Evolutionary conservation across 176 grass and related monocot genomes (phyloP), one percentile per base, ranked within the genome.

Genomic region (Cymbopogon citratus): DNA sequence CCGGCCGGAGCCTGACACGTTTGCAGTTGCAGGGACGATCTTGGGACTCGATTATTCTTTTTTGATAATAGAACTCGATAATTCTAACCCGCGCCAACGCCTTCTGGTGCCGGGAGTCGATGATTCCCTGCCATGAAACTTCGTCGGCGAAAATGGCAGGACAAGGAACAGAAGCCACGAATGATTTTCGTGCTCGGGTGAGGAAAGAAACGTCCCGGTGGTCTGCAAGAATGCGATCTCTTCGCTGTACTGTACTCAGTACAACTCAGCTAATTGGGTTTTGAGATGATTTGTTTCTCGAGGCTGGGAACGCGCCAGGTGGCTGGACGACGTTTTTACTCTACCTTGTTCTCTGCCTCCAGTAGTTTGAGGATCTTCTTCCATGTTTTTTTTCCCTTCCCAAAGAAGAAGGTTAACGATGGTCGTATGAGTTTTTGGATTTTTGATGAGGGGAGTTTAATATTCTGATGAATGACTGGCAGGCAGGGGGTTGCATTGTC

Each of bases 171-270:
- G 38, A 48, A 15, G 7, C 86, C 81, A 62, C 71, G 62, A 24
- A 33, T 12, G n/a, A 9, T 43, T 85, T 71, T 34, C 82, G 34
- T 80, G 81, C 76, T 48, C 62, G 1, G 18, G 43, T 81, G 64
- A 69, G 23, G 82, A 80, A 89, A 76, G 87, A 41, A 80, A 85
- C 87, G 23, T 80, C 7, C 18, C 39, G 51, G 9, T 9, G 1
- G 7, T 15, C 27, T 36, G 71, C 12, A 14, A 43, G 3, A 15
- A 35, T 14, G 31, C n/a, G 6, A 35, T 12, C 46, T 59, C 26
- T 8, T 29, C 59, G 27, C 6, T 24, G 38, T 14, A 44, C 43
- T 33, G 31, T 45, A n/a, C n/a, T n/a, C n/a, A n/a, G 40, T 6
- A 63, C 63, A 51, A 38, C 31, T 71, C 75, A 40, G 66, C 38